phyloP scores from a whole-genome alignment of 192 early-diverging fungal genomes.

The Entophlyctis helioformis region DNA sequence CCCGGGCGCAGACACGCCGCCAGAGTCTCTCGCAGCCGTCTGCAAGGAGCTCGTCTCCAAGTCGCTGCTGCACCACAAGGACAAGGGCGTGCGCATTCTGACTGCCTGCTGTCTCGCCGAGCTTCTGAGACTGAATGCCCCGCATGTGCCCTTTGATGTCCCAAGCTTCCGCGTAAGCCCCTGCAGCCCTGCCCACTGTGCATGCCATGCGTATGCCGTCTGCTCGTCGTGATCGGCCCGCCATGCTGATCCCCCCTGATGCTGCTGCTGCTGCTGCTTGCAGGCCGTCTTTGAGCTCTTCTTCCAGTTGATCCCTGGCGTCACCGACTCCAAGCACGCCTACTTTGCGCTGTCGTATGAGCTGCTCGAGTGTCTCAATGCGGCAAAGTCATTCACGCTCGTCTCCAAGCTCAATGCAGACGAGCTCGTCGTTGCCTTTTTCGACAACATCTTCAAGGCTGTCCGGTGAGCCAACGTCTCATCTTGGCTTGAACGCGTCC shows the following conservation, averaged over 20 bases:
- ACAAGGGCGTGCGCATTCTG: conserved; percentile 60
- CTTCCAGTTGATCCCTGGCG: conserved; percentile 55
- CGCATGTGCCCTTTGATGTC: conserved; percentile 36
- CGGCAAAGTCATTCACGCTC: conserved; percentile 69
- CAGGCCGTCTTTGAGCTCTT: conserved; percentile 77
- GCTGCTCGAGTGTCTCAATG: conserved; percentile 78
- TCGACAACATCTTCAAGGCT: conserved; percentile 59
- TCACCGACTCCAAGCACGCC: conserved; percentile 42
- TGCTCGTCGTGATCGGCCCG: background rate
- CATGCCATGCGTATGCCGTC: background rate
- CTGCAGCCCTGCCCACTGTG: background rate
- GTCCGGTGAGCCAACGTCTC: conserved; percentile 26
- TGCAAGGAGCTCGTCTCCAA: conserved; percentile 54
- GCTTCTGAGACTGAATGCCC: conserved; percentile 82
- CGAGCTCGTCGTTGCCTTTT: conserved; percentile 59
- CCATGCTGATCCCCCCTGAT: background rate
- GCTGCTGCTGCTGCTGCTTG: background rate
- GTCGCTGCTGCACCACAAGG: conserved; percentile 64
- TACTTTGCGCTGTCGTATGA: conserved; percentile 70
- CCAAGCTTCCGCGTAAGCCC: background rate
- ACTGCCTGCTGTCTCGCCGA: conserved; percentile 83
- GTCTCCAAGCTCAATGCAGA: conserved; percentile 72
- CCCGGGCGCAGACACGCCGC: no score
- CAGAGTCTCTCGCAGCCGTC: conserved; percentile 52
- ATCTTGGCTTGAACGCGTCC: background rate